Evolutionary conservation across 1,139 yeast genomes (phyloP).

Genomic region (Scheffersomyces insectosa): DNA sequence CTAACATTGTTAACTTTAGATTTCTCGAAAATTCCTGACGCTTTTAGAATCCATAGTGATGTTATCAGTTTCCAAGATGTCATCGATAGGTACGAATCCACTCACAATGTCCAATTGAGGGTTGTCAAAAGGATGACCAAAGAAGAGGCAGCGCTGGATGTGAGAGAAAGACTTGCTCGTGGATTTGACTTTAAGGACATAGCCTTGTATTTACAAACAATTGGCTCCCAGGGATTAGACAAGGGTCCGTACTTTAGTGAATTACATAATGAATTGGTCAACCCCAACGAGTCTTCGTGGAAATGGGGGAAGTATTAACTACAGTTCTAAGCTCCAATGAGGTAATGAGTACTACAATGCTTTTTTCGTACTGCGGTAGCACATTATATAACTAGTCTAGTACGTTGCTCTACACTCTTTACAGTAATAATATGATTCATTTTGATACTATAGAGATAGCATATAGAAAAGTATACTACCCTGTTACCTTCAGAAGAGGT

Average conservation of each 20-base stretch:
- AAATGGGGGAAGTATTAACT: slow-evolving; percentile 43
- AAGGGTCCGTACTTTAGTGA: slow-evolving; percentile 10
- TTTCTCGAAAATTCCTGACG: slow-evolving; percentile 41
- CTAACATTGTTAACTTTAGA: slow-evolving; percentile 27
- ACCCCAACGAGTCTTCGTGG: slow-evolving; percentile 55
- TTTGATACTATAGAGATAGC: too few relatives aligned
- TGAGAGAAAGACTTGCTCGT: slow-evolving; percentile 32
- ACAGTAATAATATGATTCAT: too few relatives aligned
- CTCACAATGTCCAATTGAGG: slow-evolving; percentile 32
- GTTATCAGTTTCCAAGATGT: slow-evolving; percentile 36
- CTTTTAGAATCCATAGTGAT: slow-evolving; percentile 44
- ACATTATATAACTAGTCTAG: too few relatives aligned
- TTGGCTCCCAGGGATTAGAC: not conserved
- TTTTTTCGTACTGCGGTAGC: too few relatives aligned
- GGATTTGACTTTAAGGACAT: slow-evolving; percentile 2
- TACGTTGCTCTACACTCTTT: too few relatives aligned
- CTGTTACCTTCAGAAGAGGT: too few relatives aligned
- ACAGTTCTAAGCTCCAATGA: too few relatives aligned
- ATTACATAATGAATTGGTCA: slow-evolving; percentile 51
- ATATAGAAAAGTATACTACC: too few relatives aligned
- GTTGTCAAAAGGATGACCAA: slow-evolving; percentile 21
- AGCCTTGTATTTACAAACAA: not conserved
- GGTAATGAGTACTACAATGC: too few relatives aligned
- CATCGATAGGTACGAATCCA: slow-evolving; percentile 38
- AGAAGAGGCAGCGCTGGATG: slow-evolving; percentile 44